Evolutionary conservation across 768 basidiomycete genomes (phyloP).

Genomic region (Rhizopogon salebrosus): DNA sequence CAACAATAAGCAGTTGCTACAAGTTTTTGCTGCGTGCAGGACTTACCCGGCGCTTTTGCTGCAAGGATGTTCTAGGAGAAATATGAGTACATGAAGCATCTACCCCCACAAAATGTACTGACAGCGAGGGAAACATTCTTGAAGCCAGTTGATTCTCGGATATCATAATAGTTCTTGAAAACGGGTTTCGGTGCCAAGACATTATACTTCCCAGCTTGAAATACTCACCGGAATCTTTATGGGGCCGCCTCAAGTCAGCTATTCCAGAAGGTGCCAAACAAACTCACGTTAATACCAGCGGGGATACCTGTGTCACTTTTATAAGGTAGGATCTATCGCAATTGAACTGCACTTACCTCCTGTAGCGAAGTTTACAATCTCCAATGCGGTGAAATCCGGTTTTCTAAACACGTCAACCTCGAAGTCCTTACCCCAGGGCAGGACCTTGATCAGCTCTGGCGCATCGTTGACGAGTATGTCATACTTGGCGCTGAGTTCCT

Average conservation of each 20-base stretch:
- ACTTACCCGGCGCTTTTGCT: conserved; percentile 78
- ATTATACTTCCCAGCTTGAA: background rate
- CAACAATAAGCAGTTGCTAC: background rate
- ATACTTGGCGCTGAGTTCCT: conserved; percentile 77
- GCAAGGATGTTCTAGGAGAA: conserved; percentile 66
- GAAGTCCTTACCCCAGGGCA: conserved; percentile 75
- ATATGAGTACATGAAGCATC: background rate
- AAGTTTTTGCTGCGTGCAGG: background rate
- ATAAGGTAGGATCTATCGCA: background rate
- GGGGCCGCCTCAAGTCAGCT: background rate
- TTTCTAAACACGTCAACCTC: conserved; percentile 75
- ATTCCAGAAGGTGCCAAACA: background rate
- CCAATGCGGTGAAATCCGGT: conserved; percentile 84
- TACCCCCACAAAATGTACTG: conserved; percentile 20
- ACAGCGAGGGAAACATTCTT: conserved; percentile 86
- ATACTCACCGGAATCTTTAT: conserved; percentile 56
- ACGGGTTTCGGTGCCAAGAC: background rate
- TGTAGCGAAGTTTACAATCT: conserved; percentile 78
- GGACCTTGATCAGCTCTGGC: conserved; percentile 71
- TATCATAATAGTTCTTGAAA: conserved; percentile 71
- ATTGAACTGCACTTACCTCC: conserved; percentile 47
- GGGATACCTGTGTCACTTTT: conserved; percentile 56
- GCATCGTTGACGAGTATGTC: conserved; percentile 70
- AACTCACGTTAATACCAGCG: conserved; percentile 72
- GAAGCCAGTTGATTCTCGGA: conserved; percentile 78